Evolutionary conservation across 768 basidiomycete genomes (phyloP), one percentile per base, ranked within the genome.

Genomic region (Leccinum variicolor): DNA sequence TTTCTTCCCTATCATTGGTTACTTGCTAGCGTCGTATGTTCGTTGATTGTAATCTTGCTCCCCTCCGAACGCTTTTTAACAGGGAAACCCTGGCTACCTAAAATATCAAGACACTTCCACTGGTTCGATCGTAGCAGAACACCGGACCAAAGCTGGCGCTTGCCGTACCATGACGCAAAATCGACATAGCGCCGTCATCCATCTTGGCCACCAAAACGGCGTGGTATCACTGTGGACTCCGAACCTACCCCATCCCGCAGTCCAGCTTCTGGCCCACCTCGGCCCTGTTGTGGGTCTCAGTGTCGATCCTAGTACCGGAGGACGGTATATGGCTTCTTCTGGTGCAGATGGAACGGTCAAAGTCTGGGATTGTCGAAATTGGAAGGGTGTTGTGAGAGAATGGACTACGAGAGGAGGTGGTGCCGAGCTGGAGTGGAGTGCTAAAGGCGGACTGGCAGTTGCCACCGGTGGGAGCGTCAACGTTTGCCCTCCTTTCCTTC

Each of bases 41-140:
- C 13, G 54, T 50, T 36, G 11, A 54, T 54, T 26, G 17, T 31
- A 15, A 29, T 28, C 26, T 25, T 28, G 15, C 9, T 46, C 31
- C 9, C 51, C 15, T 23, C 28, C 50, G 48, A 50, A 52, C 28
- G 11, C 41, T 54, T 47, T 58, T 13, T 8, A 13, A 45, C 58
- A 86, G 92, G 92, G 94, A 7, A 90, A 94, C 66, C 77, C 92
- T 14, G 96, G 97, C 3, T 92, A 86, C 71, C 79, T 98, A 0
- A 95, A 95, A 75, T 99, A 98, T 75, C 94, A 96, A 75, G 97
- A 99, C 69, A 95, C 92, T 0, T 94, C 96, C 4, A 98, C 94
- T 0, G 97, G 97, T 13, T 80, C 85, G 54, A 79, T 97, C 39
- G 77, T 98, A 33, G 84, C 85, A 36, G 87, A 92, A 69, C 92